Evolutionary conservation across 192 early-diverging fungal species (phyloP), one percentile per base, ranked within the genome.

Genomic region (Coemansia aciculifera): DNA sequence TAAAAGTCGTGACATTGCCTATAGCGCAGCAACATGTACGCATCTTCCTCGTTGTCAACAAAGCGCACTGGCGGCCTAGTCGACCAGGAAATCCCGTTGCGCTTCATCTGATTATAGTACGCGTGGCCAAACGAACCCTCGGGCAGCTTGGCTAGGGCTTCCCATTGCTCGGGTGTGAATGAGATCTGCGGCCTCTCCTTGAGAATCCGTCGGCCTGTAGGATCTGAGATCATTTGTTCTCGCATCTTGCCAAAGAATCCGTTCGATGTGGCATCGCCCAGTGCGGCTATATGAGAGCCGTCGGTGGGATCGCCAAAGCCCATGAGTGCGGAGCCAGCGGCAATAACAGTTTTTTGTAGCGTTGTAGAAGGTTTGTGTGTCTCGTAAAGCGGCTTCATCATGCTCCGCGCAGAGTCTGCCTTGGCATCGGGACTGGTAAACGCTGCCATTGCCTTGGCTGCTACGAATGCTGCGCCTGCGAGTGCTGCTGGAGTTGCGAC

Each of bases 1-100:
- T 90, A 96, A 75, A 98, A 94, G 74, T 99, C 95, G 63, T 97
- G 95, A 37, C 91, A 90, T 85, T 99, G 90, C 23, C 97, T 88
- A 70, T 96, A 96, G 69, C 97, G 84, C 71, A 87, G 86, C 88
- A 99, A 91, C 61, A 99, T 91, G 70, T 96, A 99, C 5, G 94
- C 95, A 31, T 98, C 77, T 65, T 97, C 95, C 37, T 90, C 89
- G 81, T 92, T 91, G 61, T 93, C 89, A 19, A 99, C 91, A 77
- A 90, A 95, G 43, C 90, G 89, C 31, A 98, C 94, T 5, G 89
- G 89, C 36, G 80, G 85, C 21, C 97, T 85, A 8, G 91, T 90
- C 60, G 96, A 90, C 29, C 94, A 94, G 1, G 90, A 86, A 17
- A 98, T 90, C 31, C 88, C 85, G 65, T 97, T 87, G 34, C 72